Percentiles rank a stretch among this genome's conserved stretches.
These are phyloP conservation scores for Pascua sp. DNA, from an alignment of 1,284 basidiomycete genomes.

Conservation along the genomic window DNA sequence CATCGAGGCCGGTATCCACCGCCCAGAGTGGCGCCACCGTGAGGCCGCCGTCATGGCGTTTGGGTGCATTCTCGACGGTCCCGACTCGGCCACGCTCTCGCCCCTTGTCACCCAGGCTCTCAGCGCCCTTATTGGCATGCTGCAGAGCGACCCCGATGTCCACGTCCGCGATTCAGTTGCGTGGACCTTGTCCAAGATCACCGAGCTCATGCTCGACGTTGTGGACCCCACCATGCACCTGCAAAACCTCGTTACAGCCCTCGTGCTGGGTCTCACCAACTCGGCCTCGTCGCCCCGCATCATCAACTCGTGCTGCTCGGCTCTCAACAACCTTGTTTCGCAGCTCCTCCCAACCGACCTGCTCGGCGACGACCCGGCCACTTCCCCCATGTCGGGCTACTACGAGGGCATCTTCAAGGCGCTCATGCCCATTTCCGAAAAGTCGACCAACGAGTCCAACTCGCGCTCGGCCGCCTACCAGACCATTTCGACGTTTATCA, in stretches of 20 bases:
- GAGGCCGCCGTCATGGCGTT: slow-evolving; percentile 99
- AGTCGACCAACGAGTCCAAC: slow-evolving; percentile 79
- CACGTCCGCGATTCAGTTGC: slow-evolving; percentile 97
- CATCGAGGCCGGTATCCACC: slow-evolving; percentile 92
- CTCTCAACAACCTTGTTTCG: slow-evolving; percentile 89
- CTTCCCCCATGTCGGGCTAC: slow-evolving; percentile 74
- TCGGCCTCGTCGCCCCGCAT: slow-evolving; percentile 65
- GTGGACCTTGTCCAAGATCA: slow-evolving; percentile 95
- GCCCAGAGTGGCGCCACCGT: slow-evolving; percentile 82
- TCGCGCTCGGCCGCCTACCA: slow-evolving; percentile 95
- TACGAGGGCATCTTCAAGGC: slow-evolving; percentile 82
- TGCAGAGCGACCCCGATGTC: slow-evolving; percentile 69
- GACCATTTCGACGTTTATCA: slow-evolving; percentile 81
- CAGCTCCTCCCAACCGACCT: slow-evolving; percentile 62
- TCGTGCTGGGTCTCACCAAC: slow-evolving; percentile 78
- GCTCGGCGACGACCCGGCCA: slow-evolving; percentile 52
- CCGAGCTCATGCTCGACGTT: slow-evolving; percentile 78
- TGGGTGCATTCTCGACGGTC: slow-evolving; percentile 94
- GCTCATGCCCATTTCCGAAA: slow-evolving; percentile 78
- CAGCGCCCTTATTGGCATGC: slow-evolving; percentile 92
- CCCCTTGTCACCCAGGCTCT: slow-evolving; percentile 93
- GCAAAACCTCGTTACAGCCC: slow-evolving; percentile 74
- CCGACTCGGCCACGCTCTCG: slow-evolving; percentile 70
- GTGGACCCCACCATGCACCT: slow-evolving; percentile 90
- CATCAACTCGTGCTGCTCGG: slow-evolving; percentile 92